Evolutionary conservation across 2,329 filamentous ascomycete genomes (phyloP), one percentile per base, ranked within the genome.

Genomic region (Sphaerulina vaccinii): DNA sequence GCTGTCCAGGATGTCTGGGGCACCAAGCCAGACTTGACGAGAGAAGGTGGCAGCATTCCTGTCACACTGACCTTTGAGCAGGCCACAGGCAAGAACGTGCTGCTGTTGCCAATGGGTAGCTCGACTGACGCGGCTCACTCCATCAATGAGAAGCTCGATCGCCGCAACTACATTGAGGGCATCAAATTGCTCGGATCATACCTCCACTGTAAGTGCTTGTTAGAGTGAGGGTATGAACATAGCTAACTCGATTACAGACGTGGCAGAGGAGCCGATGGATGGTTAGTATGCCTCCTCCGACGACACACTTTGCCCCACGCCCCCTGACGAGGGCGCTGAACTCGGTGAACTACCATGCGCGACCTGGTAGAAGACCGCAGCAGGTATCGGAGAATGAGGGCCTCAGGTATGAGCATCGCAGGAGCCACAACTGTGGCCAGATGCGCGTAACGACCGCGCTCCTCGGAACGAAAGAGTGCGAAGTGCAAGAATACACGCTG

Each of bases 121-220:
- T 95, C 88, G 37, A 99, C 92, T 9, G 53, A 51, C 52, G 91
- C 88, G 36, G 93, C 93, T 6, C 93, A 99, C 75, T 96, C 90
- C 27, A 95, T 96, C 74, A 99, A 99, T 71, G 93, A 97, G 82
- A 96, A 96, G 81, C 79, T 99, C 52, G 93, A 99, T 73, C 90
- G 88, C 81, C 84, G 82, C 68, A 99, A 99, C 75, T 99, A 99
- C 72, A 95, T 99, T 66, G 90, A 99, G 78, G 93, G 93, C 42
- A 96, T 88, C 65, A 99, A 99, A 82, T 75, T 99, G 57, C 75
- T 99, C 52, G 93, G 93, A 41, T 88, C 92, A 3, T 99, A 99
- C 71, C 75, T 99, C 68, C 92, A 97, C 75, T 96, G 27, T 32
- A 32, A 32, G 27, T 32, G 27, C 27, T 13, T 32, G n/a, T 13